A percentile compares a stretch with the other conserved stretches of the same genome.
phyloP scores from a whole-genome alignment of 805 yeast genomes.

The Candida verbasci region DNA sequence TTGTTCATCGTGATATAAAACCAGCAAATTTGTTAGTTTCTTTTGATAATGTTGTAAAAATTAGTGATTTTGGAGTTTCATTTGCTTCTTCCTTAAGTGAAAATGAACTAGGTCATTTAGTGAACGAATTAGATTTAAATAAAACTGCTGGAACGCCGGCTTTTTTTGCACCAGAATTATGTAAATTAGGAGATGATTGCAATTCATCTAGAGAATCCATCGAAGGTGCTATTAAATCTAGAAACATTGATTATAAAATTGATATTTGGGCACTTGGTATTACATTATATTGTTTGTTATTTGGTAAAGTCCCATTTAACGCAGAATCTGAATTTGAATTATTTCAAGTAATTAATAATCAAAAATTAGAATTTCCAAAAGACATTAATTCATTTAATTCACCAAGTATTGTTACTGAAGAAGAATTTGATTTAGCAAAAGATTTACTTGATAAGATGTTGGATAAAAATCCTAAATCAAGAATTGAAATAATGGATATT shows the following conservation, averaged over 20 bases:
- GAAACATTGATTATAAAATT: conserved; percentile 71
- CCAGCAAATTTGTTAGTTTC: conserved; percentile 86
- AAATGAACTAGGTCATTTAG: conserved; percentile 39
- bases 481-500: conserved; percentile 69
- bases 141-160: conserved; percentile 99
- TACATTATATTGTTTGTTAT: conserved; percentile 79
- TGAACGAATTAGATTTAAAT: conserved; percentile 72
- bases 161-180: conserved; percentile 90
- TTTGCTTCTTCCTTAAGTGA: conserved; percentile 51
- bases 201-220: not conserved
- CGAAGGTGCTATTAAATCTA: conserved; percentile 13
- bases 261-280: conserved; percentile 99
- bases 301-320: conserved; percentile 85
- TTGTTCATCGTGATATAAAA: conserved; percentile 91
- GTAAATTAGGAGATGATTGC: conserved; percentile 41
- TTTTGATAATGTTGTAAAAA: conserved; percentile 71
- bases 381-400: conserved; percentile 29
- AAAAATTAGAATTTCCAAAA: conserved; percentile 55
- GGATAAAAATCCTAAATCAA: conserved; percentile 60
- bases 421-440: conserved; percentile 44
- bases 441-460: conserved; percentile 62
- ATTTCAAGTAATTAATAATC: conserved; percentile 73
- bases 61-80: conserved; percentile 96
- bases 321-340: conserved; percentile 83
- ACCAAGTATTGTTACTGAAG: conserved; percentile 33